phyloP scores from a whole-genome alignment of 805 yeast species.

The Nakazawaea populi region DNA sequence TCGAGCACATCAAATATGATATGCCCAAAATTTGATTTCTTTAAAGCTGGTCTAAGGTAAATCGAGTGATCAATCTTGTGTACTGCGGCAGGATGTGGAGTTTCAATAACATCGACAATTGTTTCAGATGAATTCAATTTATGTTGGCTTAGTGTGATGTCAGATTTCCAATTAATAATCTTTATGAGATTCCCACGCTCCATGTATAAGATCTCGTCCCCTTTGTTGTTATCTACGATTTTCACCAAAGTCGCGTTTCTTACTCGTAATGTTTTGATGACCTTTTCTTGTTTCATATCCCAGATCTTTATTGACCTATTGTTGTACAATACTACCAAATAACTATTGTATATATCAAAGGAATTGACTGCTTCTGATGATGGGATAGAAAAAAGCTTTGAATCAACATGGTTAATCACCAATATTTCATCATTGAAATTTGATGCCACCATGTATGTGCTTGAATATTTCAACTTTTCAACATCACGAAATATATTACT shows the following conservation, averaged over 20 bases:
- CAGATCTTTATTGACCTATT: not conserved
- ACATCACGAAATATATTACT: not conserved
- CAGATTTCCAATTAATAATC: not conserved
- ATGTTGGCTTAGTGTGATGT: not conserved
- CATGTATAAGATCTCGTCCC: not conserved
- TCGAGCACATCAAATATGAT: not conserved
- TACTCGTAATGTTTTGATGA: not conserved
- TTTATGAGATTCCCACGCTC: not conserved
- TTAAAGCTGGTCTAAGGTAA: not conserved
- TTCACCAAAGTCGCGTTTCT: not conserved
- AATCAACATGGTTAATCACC: conserved; percentile 4
- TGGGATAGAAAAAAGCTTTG: not conserved
- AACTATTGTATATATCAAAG: not conserved
- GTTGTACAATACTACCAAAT: not conserved
- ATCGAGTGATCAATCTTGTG: too few species aligned
- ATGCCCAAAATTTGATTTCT: not conserved
- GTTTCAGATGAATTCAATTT: not conserved
- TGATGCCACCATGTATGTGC: not conserved
- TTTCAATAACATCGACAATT: too few species aligned
- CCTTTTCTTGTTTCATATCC: not conserved
- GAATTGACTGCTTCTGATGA: not conserved
- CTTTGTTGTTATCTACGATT: not conserved
- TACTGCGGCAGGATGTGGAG: too few species aligned
- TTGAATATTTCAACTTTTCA: not conserved
- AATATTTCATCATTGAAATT: not conserved